Evolutionary conservation across 176 grass and related monocot species (phyloP), one percentile per base, ranked within the genome.

Genomic region (Rhynchospora tenuis): DNA sequence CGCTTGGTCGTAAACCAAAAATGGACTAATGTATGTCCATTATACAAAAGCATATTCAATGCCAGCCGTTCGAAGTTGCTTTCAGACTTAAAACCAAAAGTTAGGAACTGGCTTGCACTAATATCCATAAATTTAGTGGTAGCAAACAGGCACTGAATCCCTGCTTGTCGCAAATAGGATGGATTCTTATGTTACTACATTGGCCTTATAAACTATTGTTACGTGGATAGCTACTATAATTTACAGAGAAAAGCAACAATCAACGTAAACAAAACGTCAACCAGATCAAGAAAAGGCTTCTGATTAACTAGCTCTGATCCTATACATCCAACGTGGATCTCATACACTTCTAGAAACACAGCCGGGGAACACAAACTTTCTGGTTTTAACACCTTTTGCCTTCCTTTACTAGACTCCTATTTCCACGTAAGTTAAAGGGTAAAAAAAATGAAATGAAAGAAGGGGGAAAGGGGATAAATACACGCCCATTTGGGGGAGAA

Each of bases 401-500:
- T 80, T 88, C 73, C 38, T 81, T 78, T 63, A 82, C 76, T 87
- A 78, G 43, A 86, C 80, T 92, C 91, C 88, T 94, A 88, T 94
- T 61, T 92, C 93, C 86, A 90, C 86, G 72, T 82, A 83, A 89
- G 79, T 88, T 60, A 67, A 63, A 67, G 84, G 62, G 22, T 55
- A 83, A 14, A 88, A 74, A 73, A 29, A 48, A 23, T 27, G 56
- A 63, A 28, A 16, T 17, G 1, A 27, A 75, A 38, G 80, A 74
- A 80, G 47, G 58, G 9, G 64, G 64, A 50, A 55, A 55, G 27
- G 57, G 69, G 19, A 43, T 3, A 55, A 45, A 51, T 65, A 82
- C 80, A 82, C 59, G 7, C 61, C 80, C 27, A 89, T 67, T 86
- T 84, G 88, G 60, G 26, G 57, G 89, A 81, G 9, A 12, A 71